phyloP scores from a whole-genome alignment of 1,139 yeast species.

The Suhomyces bribrorum region DNA sequence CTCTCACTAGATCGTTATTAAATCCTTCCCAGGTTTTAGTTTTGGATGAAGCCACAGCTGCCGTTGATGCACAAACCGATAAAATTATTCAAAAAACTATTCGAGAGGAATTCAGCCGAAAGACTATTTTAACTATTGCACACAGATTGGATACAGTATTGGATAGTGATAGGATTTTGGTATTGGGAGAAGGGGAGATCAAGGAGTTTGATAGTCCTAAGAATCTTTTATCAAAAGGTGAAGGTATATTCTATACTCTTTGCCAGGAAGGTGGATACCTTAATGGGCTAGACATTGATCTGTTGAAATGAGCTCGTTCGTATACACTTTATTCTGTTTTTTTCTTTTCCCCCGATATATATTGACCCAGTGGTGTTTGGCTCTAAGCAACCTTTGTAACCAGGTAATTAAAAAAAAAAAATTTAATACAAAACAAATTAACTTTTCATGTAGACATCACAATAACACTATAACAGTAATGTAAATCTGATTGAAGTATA shows the following conservation, averaged over 20 bases:
- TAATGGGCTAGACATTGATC: conserved; percentile 7
- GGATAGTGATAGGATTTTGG: conserved; percentile 29
- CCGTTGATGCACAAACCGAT: conserved; percentile 31
- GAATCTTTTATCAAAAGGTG: conserved; percentile 19
- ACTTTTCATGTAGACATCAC: no score
- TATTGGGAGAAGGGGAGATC: conserved; percentile 25
- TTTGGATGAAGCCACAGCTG: conserved; percentile 30
- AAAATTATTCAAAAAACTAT: conserved; percentile 29
- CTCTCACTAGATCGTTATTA: conserved; percentile 39
- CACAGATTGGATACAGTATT: conserved; percentile 29
- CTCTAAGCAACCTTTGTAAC: no score
- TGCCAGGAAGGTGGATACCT: conserved; percentile 25
- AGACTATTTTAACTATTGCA: conserved; percentile 29
- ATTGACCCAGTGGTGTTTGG: no score
- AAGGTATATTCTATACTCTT: conserved; percentile 22
- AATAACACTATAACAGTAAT: no score
- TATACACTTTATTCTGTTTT: no score
- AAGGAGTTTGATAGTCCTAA: conserved; percentile 26
- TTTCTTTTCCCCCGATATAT: no score
- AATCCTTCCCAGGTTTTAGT: conserved; percentile 28
- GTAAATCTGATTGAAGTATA: no score
- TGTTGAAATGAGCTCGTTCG: conserved; percentile 3
- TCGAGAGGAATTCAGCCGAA: conserved; percentile 24
- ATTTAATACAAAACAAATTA: no score
- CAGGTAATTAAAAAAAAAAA: no score